phyloP scores from a whole-genome alignment of 2,329 filamentous ascomycete genomes.

The Calonectria honghensis region DNA sequence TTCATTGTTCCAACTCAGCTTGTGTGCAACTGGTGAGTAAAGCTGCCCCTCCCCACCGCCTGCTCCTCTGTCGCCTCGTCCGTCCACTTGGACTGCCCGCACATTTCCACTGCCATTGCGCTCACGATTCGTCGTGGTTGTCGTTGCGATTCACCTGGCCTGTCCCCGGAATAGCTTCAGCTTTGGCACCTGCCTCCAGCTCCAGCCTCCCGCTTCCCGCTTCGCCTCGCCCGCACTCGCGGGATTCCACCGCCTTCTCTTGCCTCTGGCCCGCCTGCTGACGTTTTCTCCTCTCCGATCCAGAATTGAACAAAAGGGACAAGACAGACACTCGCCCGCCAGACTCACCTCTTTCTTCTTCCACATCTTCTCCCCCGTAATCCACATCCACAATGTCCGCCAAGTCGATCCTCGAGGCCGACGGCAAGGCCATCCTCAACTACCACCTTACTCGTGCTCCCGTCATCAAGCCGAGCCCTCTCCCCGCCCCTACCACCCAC shows the following conservation, averaged over 20 bases:
- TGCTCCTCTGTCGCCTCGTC: constrained; percentile 39
- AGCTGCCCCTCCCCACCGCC: constrained; percentile 44
- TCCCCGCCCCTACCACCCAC: constrained; percentile 88
- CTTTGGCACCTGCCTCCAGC: constrained; percentile 34
- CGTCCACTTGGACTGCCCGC: constrained; percentile 45
- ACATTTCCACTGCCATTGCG: constrained; percentile 38
- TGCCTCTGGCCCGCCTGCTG: constrained; percentile 41
- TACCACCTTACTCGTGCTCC: constrained; percentile 99
- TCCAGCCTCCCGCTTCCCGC: constrained; percentile 37
- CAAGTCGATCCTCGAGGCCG: constrained; percentile 98
- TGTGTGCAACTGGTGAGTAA: constrained; percentile 53
- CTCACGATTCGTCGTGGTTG: constrained; percentile 30
- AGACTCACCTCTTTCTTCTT: constrained; percentile 35
- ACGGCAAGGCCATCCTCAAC: constrained; percentile 99
- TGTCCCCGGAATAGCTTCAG: constrained; percentile 40
- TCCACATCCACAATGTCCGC: constrained; percentile 69
- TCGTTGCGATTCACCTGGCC: constrained; percentile 39
- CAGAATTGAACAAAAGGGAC: constrained; percentile 54
- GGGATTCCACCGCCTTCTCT: constrained; percentile 40
- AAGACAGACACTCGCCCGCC: constrained; percentile 54
- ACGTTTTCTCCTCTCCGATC: constrained; percentile 36
- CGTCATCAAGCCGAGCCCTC: constrained; percentile 98
- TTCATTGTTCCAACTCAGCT: constrained; percentile 52
- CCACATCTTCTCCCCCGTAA: constrained; percentile 47
- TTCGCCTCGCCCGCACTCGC: constrained; percentile 43